Conservation (phyloP, 176 grass and related monocot genomes). For the Oryza coarctata region DNA sequence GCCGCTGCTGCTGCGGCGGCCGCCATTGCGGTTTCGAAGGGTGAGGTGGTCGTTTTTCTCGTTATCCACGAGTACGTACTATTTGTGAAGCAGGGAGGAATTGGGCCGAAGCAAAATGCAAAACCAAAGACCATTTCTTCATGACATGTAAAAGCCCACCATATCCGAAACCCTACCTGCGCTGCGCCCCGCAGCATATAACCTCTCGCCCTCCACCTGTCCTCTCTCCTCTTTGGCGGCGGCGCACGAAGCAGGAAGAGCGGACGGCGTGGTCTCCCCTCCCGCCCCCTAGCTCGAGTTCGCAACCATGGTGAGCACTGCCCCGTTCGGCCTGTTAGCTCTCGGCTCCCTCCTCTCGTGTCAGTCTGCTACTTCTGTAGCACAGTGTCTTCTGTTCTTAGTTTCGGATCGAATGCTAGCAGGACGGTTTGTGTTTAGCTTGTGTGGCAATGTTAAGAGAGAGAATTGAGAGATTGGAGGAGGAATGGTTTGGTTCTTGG, state of each 20-base stretch:
- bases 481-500: not conserved
- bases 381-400: not conserved
- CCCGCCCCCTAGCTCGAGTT: not conserved
- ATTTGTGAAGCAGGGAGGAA: not conserved
- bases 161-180: not conserved
- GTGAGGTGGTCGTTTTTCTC: slow-evolving; percentile 38
- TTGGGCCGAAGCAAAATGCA: not conserved
- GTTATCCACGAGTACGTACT: slow-evolving; percentile 38
- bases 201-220: not conserved
- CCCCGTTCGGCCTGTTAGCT: not conserved
- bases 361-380: not conserved
- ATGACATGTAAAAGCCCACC: not conserved
- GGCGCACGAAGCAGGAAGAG: not conserved
- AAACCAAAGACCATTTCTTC: not conserved
- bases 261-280: not conserved
- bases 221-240: not conserved
- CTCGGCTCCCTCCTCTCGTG: not conserved
- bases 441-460: too few species aligned
- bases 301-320: slow-evolving; percentile 24
- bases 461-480: not conserved
- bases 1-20: slow-evolving; percentile 13
- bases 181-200: not conserved
- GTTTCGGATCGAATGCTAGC: not conserved
- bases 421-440: not conserved
- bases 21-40: slow-evolving; percentile 27